A percentile compares a stretch with the other conserved stretches of the same genome.
Conservation (phyloP, 2,329 filamentous ascomycete genomes). For the Paracoccidioides brasiliensis region DNA sequence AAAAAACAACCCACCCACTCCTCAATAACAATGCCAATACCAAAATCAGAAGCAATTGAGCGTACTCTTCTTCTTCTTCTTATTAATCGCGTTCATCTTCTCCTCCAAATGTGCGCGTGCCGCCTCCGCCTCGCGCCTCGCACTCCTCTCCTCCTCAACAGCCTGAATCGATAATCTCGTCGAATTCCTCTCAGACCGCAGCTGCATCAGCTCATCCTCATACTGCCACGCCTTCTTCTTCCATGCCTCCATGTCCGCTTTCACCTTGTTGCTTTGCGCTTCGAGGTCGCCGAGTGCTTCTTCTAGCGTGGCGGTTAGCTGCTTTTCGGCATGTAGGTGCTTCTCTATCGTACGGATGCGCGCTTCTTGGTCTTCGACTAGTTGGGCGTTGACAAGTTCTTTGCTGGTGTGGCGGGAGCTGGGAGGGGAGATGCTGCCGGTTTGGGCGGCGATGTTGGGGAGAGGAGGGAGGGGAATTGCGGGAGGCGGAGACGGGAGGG, state of each 20-base stretch:
- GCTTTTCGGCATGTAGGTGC: constrained; percentile 88
- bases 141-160: constrained; percentile 92
- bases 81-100: constrained; percentile 81
- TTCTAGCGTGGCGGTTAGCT: constrained; percentile 87
- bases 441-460: constrained; percentile 47
- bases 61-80: constrained; percentile 88
- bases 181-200: constrained; percentile 46
- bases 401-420: constrained; percentile 67
- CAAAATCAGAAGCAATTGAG: constrained; percentile 76
- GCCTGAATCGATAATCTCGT: constrained; percentile 62
- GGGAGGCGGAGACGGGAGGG: constrained; percentile 83
- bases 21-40: neutral
- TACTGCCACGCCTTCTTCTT: constrained; percentile 69
- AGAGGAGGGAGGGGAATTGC: constrained; percentile 92
- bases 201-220: constrained; percentile 46
- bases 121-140: constrained; percentile 77
- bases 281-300: constrained; percentile 92
- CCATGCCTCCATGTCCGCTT: constrained; percentile 80
- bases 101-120: constrained; percentile 83
- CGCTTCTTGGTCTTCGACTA: constrained; percentile 89
- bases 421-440: constrained; percentile 44
- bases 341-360: constrained; percentile 95
- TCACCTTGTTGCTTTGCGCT: constrained; percentile 79
- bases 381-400: constrained; percentile 62
- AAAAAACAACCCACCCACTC: neutral